Evolutionary conservation across 805 yeast genomes (phyloP).

Genomic region (Spathaspora hagerdaliae): DNA sequence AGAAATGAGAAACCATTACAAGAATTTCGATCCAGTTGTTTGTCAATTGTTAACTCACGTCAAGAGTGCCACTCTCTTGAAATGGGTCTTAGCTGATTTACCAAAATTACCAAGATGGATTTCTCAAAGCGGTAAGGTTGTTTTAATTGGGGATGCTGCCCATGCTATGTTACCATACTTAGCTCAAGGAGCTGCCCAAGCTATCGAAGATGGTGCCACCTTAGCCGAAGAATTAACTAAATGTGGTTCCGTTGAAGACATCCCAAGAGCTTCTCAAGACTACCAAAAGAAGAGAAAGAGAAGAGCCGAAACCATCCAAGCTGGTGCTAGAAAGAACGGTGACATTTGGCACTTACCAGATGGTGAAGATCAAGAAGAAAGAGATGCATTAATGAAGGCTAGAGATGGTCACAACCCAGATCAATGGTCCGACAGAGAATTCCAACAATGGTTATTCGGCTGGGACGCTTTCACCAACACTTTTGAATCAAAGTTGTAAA

Average conservation of each 20-base stretch:
- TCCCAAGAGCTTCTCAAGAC: constrained; percentile 5
- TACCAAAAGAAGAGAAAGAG: constrained; percentile 9
- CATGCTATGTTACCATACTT: constrained; percentile 21
- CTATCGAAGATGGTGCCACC: constrained; percentile 19
- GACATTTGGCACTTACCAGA: constrained; percentile 23
- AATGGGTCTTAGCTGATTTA: constrained; percentile 15
- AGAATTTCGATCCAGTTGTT: constrained; percentile 12
- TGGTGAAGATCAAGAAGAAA: constrained; percentile 20
- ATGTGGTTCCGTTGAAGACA: constrained; percentile 1
- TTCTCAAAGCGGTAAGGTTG: constrained; percentile 12
- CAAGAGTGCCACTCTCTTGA: constrained; percentile 8
- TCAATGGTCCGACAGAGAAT: constrained; percentile 10
- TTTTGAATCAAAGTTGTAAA: neutral
- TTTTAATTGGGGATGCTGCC: constrained; percentile 21
- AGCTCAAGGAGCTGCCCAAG: constrained; percentile 20
- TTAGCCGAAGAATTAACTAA: constrained; percentile 10
- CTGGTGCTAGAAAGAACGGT: constrained; percentile 11
- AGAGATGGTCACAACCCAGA: constrained; percentile 10
- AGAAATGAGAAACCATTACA: constrained; percentile 8
- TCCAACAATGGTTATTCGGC: constrained; percentile 10
- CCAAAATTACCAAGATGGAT: constrained; percentile 14
- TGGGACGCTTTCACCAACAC: constrained; percentile 9
- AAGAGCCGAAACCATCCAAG: constrained; percentile 10
- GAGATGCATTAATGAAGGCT: constrained; percentile 16
- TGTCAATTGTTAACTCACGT: constrained; percentile 11